Base-by-base conservation (phyloP, 148 eudicot genomes). In the Dianthus caryophyllus region DNA sequence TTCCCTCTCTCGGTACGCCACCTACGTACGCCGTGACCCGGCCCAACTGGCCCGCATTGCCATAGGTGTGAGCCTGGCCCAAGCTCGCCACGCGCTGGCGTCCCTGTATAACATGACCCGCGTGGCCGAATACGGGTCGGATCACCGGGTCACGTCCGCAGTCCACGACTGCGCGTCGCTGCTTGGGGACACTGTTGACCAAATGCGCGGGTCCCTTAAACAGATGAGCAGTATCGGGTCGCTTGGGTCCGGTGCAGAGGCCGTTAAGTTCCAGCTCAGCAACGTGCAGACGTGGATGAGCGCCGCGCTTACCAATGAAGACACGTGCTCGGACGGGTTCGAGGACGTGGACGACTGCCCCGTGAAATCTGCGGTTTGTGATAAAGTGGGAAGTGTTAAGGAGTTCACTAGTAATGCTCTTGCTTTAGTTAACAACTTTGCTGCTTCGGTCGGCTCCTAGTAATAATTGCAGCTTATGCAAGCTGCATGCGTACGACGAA, bases 231-330 rank as follows among this genome's bases (percentile, higher is more conserved):
- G 33, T 57, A 33, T 33, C 3, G 39, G 39, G 39, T 33, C 39
- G 5, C 72, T 4, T 30, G 66, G 21, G 66, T 72, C 77, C 15
- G 24, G 50, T 11, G 5, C 18, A 6, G 88, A 84, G 75, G 68
- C 76, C 48, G 52, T 84, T 7, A 59, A 68, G 78, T 91, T 88
- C 76, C 78, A 85, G 80, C 36, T 91, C 70, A 86, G 88, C 76
- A 91, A 91, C 48, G 92, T 91, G 58, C 90, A 91, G 81, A 88
- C 97, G 79, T 91, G 93, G 91, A 84, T 91, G 92, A 91, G 96
- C 63, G 86, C 97, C 0, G 97, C 92, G 1, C 48, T 91, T 18
- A 84, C 96, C 0, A 84, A 91, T 39, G 92, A 88, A 78, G 96
- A 86, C 68, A 88, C 97, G 59, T 91, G 97, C 62, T 65, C 75